These are phyloP conservation scores for Penicillium sp. DNA, from an alignment of 2,329 filamentous ascomycete species.

Conservation along the genomic window DNA sequence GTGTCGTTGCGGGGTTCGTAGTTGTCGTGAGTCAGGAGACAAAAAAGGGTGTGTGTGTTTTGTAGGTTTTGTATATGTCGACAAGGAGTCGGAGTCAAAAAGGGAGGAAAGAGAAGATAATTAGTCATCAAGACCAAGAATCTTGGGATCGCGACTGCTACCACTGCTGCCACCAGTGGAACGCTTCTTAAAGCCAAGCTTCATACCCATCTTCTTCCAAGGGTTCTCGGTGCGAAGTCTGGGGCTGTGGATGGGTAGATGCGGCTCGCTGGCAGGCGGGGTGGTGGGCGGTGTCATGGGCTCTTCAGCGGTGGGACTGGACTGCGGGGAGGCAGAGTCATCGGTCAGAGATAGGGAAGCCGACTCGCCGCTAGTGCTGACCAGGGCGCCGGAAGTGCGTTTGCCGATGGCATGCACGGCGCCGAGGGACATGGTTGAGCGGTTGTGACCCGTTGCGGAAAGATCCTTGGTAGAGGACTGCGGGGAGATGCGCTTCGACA, in stretches of 20 bases:
- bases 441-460: slow-evolving; percentile 27
- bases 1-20: slow-evolving; percentile 7
- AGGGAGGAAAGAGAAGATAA: neutral
- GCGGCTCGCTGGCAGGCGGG: slow-evolving; percentile 48
- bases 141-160: slow-evolving; percentile 22
- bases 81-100: neutral
- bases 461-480: slow-evolving; percentile 34
- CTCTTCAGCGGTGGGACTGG: slow-evolving; percentile 43
- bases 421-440: slow-evolving; percentile 36
- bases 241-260: slow-evolving; percentile 38
- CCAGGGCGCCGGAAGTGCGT: slow-evolving; percentile 38
- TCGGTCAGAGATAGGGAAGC: slow-evolving; percentile 44
- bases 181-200: slow-evolving; percentile 47
- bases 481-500: slow-evolving; percentile 32
- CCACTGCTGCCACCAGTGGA: slow-evolving; percentile 24
- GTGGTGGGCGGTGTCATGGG: slow-evolving; percentile 55
- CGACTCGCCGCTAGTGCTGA: slow-evolving; percentile 41
- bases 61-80: neutral
- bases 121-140: slow-evolving; percentile 25
- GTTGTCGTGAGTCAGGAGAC: slow-evolving; percentile 2
- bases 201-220: slow-evolving; percentile 56
- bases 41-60: neutral
- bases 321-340: slow-evolving; percentile 46
- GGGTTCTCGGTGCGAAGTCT: slow-evolving; percentile 48
- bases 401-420: slow-evolving; percentile 36